Percentiles rank a stretch among this genome's conserved stretches.
Evolutionary conservation across 2,329 filamentous ascomycete species (phyloP).

Genomic region (Talaromyces funiculosus): DNA sequence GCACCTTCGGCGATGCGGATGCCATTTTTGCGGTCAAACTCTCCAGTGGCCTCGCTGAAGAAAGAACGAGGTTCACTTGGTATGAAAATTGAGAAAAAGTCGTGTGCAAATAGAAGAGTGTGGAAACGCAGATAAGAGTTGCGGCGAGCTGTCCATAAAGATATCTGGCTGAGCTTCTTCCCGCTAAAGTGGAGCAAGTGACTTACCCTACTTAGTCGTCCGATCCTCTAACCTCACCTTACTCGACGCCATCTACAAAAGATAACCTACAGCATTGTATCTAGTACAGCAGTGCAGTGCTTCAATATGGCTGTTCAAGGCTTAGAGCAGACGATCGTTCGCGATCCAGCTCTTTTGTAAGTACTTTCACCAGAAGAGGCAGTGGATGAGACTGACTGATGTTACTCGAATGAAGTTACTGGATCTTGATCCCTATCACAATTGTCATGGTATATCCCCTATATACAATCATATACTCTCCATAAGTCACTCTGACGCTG

Average conservation of each 20-base stretch:
- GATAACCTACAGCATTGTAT: neutral
- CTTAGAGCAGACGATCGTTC: conserved; percentile 87
- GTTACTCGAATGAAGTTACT: conserved; percentile 67
- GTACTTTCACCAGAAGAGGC: conserved; percentile 28
- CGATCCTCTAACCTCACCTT: neutral
- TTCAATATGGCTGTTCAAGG: conserved; percentile 67
- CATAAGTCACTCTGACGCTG: neutral
- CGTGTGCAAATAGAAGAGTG: neutral
- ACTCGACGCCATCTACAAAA: neutral
- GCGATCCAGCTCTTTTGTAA: conserved; percentile 97
- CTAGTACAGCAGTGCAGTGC: conserved; percentile 2
- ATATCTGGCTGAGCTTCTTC: neutral
- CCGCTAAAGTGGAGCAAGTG: neutral
- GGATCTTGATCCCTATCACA: conserved; percentile 96
- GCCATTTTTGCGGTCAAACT: conserved; percentile 19
- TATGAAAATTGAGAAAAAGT: too few species aligned
- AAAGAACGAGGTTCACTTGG: too few species aligned
- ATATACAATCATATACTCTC: conserved; percentile 7
- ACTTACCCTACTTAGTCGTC: neutral
- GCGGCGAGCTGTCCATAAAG: conserved; percentile 13
- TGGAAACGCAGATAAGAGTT: conserved; percentile 5
- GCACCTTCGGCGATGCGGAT: conserved; percentile 34
- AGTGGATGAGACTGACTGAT: conserved; percentile 8
- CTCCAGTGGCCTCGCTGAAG: too few species aligned
- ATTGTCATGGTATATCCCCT: conserved; percentile 72